Conservation (phyloP, 2,329 filamentous ascomycete genomes). For the Leptodontidium sp. region DNA sequence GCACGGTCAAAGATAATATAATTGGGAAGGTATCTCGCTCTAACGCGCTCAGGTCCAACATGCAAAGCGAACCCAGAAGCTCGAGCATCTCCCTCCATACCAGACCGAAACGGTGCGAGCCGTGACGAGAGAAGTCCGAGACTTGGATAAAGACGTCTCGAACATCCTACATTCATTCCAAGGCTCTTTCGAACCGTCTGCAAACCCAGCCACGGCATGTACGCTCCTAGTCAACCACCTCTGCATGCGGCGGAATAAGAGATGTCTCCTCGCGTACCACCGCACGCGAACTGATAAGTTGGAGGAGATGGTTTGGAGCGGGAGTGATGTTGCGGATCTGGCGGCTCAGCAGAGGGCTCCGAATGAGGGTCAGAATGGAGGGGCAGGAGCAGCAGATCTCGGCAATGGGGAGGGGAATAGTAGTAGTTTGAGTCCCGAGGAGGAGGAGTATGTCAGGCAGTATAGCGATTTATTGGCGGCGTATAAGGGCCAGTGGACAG, state of each 20-base stretch:
- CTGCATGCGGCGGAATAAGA: conserved; percentile 94
- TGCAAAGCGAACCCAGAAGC: conserved; percentile 91
- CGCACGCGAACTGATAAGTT: conserved; percentile 88
- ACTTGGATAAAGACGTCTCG: conserved; percentile 86
- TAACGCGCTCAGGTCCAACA: conserved; percentile 76
- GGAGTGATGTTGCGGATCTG: conserved; percentile 81
- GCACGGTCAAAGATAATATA: too few species aligned
- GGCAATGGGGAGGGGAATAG: conserved; percentile 60
- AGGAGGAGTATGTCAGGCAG: conserved; percentile 93
- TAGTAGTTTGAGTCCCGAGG: conserved; percentile 90
- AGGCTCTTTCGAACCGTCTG: conserved; percentile 85
- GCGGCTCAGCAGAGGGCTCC: conserved; percentile 59
- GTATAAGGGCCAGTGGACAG: conserved; percentile 98
- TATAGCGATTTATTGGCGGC: conserved; percentile 93
- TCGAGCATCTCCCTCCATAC: conserved; percentile 87
- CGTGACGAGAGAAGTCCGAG: conserved; percentile 89
- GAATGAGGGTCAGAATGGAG: conserved; percentile 46
- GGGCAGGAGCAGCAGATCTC: conserved; percentile 40
- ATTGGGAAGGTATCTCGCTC: neutral
- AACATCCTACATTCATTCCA: conserved; percentile 83
- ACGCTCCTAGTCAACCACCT: conserved; percentile 92
- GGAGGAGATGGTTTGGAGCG: conserved; percentile 93
- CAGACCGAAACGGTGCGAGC: conserved; percentile 89
- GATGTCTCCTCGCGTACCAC: conserved; percentile 94
- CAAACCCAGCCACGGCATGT: conserved; percentile 85